phyloP scores from a whole-genome alignment of 2,329 filamentous ascomycete species.

The Alternaria solani region DNA sequence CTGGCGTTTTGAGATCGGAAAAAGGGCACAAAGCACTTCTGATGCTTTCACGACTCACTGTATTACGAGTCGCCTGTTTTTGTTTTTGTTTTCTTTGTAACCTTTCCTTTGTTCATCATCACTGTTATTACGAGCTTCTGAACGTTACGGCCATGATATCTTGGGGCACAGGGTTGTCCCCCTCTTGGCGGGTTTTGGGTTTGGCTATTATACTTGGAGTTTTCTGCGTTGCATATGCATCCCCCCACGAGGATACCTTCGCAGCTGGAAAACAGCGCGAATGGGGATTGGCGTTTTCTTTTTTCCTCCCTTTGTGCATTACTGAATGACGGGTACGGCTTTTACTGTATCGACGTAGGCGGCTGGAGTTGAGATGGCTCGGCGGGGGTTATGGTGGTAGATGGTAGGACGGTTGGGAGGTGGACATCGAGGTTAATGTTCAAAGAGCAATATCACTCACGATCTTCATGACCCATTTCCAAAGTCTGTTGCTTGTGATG shows the following conservation, averaged over 20 bases:
- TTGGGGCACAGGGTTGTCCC: conserved; percentile 12
- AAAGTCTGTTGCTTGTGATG: not conserved
- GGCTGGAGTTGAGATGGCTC: not conserved
- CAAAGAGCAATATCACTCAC: conserved; percentile 27
- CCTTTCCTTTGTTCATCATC: conserved; percentile 20
- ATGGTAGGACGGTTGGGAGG: not conserved
- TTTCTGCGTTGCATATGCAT: conserved; percentile 40
- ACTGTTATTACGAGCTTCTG: conserved; percentile 17
- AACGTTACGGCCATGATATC: conserved; percentile 21
- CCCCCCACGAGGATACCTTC: conserved; percentile 40
- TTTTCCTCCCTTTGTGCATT: conserved; percentile 19
- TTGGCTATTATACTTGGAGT: conserved; percentile 21
- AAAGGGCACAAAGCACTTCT: conserved; percentile 20
- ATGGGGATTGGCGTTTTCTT: conserved; percentile 38
- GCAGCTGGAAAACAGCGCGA: conserved; percentile 38
- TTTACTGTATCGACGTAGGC: conserved; percentile 8
- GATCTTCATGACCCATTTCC: conserved; percentile 25
- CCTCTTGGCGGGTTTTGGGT: conserved; percentile 11
- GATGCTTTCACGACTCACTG: conserved; percentile 23
- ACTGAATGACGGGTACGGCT: conserved; percentile 13
- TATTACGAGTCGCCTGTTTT: conserved; percentile 9
- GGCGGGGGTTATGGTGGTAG: not conserved
- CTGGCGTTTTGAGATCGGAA: conserved; percentile 25
- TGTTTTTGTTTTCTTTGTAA: not conserved
- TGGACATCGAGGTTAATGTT: conserved; percentile 6